phyloP scores from a whole-genome alignment of 1,284 basidiomycete species.

The Irpex sp. region DNA sequence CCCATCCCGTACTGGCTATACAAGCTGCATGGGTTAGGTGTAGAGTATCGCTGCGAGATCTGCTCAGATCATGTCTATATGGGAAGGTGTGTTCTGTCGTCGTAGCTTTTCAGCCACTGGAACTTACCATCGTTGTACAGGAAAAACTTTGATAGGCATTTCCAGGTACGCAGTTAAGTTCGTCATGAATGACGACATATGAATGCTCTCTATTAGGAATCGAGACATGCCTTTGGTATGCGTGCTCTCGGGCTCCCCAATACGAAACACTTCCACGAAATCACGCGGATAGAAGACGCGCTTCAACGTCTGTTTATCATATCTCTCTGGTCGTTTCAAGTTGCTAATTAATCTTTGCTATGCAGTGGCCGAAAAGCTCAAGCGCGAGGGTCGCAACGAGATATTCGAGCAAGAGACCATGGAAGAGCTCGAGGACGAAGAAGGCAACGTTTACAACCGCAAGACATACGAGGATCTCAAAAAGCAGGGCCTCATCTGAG shows the following conservation, averaged over 20 bases:
- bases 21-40: constrained; percentile 95
- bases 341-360: background rate
- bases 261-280: constrained; percentile 98
- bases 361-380: constrained; percentile 91
- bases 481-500: constrained; percentile 83
- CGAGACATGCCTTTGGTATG: constrained; percentile 97
- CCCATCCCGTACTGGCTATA: constrained; percentile 99
- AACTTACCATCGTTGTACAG: constrained; percentile 34
- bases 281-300: constrained; percentile 96
- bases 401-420: constrained; percentile 90
- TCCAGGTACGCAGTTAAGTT: constrained; percentile 50
- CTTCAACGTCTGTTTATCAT: constrained; percentile 67
- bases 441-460: constrained; percentile 92
- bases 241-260: constrained; percentile 95
- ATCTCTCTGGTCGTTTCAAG: background rate
- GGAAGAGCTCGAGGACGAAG: constrained; percentile 95
- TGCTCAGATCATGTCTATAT: constrained; percentile 96
- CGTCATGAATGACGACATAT: background rate
- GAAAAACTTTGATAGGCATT: constrained; percentile 94
- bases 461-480: constrained; percentile 91
- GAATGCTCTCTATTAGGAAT: constrained; percentile 56
- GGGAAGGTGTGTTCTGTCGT: constrained; percentile 61
- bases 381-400: constrained; percentile 89
- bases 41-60: constrained; percentile 97
- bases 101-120: background rate